Evolutionary conservation across 352 stramenopile genomes (phyloP), one percentile per base, ranked within the genome.

Genomic region (Pythium rishiriense): DNA sequence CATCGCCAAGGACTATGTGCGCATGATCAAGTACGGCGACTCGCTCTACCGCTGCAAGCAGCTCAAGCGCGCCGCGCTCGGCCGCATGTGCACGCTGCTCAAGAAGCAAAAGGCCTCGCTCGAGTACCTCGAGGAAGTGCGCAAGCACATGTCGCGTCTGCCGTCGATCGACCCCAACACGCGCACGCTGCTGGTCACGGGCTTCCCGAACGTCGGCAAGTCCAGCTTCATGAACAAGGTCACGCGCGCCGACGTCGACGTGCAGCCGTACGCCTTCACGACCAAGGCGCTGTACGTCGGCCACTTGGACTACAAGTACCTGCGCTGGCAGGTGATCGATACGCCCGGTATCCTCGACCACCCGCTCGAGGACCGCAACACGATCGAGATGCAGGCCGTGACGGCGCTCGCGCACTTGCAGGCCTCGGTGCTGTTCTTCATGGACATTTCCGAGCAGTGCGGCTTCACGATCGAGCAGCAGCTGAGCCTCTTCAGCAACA

Each of bases 171-270:
- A 99, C 83, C 98, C 98, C 17, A 99, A 99, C 74, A 99, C 97
- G 29, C 91, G 97, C 46, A 99, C 97, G 31, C 76, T 99, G 49
- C 83, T 99, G 17, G 93, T 99, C 70, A 99, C 95, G 62, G 98
- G 98, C 43, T 99, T 97, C 73, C 98, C 98, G 25, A 99, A 99
- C 73, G 98, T 99, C n/a, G 98, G 98, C 57, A 99, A 99, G 82
- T 99, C 91, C 26, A 98, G 90, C 72, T 99, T 99, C 78, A 99
- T 99, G 97, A 99, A 99, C 90, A 99, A 99, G 81, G 97, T 99
- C 46, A 99, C 98, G 15, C 81, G 97, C 29, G 98, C 97, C 22
- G 98, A 99, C 66, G 97, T 99, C 29, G 98, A 99, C 65, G 98
- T 99, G 42, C 97, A 99, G 80, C 98, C 98, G 8, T 96, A 96